A percentile compares a stretch with the other conserved stretches of the same genome.
These are phyloP conservation scores for Zalaria sp. DNA, from an alignment of 2,329 filamentous ascomycete species.

Conservation along the genomic window DNA sequence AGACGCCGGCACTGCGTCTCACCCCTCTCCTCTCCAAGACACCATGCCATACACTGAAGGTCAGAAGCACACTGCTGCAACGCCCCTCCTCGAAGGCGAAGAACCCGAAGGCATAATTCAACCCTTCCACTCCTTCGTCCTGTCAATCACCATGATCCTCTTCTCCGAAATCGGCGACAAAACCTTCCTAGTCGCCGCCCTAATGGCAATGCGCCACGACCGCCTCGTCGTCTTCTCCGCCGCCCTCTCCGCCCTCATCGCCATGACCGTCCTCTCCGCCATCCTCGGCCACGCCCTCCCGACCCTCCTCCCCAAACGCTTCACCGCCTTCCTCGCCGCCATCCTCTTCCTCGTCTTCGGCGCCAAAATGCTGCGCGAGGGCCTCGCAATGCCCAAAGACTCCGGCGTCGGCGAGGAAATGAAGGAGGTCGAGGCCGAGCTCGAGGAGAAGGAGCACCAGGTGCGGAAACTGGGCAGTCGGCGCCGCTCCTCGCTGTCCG, in stretches of 20 bases:
- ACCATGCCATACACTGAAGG: slow-evolving; percentile 25
- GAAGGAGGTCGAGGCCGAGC: slow-evolving; percentile 88
- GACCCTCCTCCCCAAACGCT: slow-evolving; percentile 72
- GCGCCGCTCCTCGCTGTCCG: slow-evolving; percentile 49
- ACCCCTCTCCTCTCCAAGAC: slow-evolving; percentile 13
- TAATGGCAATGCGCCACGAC: slow-evolving; percentile 99
- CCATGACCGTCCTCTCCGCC: slow-evolving; percentile 92
- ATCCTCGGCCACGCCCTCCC: slow-evolving; percentile 87
- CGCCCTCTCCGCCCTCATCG: slow-evolving; percentile 77
- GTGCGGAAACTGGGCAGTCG: slow-evolving; percentile 49
- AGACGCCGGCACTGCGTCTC: slow-evolving; percentile 6
- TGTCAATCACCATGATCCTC: slow-evolving; percentile 94
- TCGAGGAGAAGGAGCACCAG: slow-evolving; percentile 80
- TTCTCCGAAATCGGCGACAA: slow-evolving; percentile 97
- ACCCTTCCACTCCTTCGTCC: slow-evolving; percentile 73
- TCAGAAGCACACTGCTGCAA: slow-evolving; percentile 11
- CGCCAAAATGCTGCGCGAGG: slow-evolving; percentile 57
- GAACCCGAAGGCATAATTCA: slow-evolving; percentile 52
- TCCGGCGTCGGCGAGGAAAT: slow-evolving; percentile 94
- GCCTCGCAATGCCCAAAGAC: slow-evolving; percentile 68
- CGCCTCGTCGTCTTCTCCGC: slow-evolving; percentile 87
- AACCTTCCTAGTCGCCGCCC: slow-evolving; percentile 88
- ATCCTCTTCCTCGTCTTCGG: slow-evolving; percentile 66
- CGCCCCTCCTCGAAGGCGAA: slow-evolving; percentile 21
- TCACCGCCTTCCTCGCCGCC: slow-evolving; percentile 79